Evolutionary conservation across 23 red algal species (phyloP), one percentile per base, ranked within the genome.

Genomic region (Gracilariopsis chorda): DNA sequence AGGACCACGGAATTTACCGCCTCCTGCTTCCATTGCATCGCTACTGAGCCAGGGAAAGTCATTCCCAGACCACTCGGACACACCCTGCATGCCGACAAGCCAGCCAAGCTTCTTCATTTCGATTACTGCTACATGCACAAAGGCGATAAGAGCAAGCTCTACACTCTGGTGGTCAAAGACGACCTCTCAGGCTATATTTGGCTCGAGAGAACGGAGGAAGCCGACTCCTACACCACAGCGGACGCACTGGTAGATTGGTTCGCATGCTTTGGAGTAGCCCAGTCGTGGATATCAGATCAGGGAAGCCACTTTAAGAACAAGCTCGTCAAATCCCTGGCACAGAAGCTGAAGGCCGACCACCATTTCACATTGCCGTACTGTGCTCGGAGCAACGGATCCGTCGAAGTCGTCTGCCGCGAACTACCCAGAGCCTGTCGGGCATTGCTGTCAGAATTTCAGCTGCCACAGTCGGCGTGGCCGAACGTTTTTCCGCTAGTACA

Each of bases 351-450:
- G 16, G 7, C 27, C 35, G 21, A 43, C 19, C 86, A 90, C 42
- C 68, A 90, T 60, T 90, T 90, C 42, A 78, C 86, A 2, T 30
- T 60, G 27, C 70, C 86, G 23, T 68, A 90, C 56, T 59, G 0
- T 39, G 43, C 86, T 10, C 77, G 84, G 84, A 48, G 24, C 8
- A 88, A 88, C 68, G 70, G 65, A 8, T 56, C 84, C 16, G 70
- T 78, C 2, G 86, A 90, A 25, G 37, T 64, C 4, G 63, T 90
- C 13, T 67, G 1, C 29, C 0, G 74, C 0, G 86, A 90, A 27
- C 49, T 90, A 3, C 14, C 43, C 7, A 56, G 24, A 51, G 35
- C 71, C 3, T 11, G 35, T 4, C 34, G 71, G 12, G 16, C 37
- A 48, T 6, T 77, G 4, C 61, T 78, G 0, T 69, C 42, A 24